Conservation (phyloP, 257 asterid species). For the Solanum bukasovii region DNA sequence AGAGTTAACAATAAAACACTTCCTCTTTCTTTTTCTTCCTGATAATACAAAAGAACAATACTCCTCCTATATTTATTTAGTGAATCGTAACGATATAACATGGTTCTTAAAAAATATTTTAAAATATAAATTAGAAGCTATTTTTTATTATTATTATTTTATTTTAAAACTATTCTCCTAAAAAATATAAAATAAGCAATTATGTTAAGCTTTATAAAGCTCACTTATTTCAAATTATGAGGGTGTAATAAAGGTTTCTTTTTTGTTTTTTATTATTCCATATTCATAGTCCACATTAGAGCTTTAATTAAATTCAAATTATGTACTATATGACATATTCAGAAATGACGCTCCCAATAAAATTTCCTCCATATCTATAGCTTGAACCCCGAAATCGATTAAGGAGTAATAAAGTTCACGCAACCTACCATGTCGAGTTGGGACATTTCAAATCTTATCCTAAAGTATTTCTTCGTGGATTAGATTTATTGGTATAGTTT, state of each 20-base stretch:
- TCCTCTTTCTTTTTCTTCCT: neutral
- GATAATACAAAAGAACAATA: neutral
- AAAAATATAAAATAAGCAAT: too few species aligned
- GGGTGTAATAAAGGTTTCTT: too few species aligned
- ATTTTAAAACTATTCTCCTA: too few species aligned
- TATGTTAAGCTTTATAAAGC: neutral
- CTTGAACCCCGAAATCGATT: too few species aligned
- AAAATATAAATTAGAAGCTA: too few species aligned
- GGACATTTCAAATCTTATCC: neutral
- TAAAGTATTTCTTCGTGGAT: neutral
- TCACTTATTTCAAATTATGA: neutral
- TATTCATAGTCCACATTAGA: accelerated
- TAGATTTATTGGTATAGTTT: neutral
- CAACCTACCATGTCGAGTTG: neutral
- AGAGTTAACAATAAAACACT: neutral
- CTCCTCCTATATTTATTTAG: neutral
- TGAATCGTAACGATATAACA: too few species aligned
- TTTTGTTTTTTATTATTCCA: too few species aligned
- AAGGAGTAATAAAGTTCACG: neutral
- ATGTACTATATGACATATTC: accelerated
- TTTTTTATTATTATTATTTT: too few species aligned
- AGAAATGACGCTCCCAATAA: accelerated
- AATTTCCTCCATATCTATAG: too few species aligned
- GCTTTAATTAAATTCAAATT: too few species aligned
- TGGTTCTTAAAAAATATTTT: neutral